Conservation (phyloP, 495 filamentous ascomycete species). For the Zalerion maritima region DNA sequence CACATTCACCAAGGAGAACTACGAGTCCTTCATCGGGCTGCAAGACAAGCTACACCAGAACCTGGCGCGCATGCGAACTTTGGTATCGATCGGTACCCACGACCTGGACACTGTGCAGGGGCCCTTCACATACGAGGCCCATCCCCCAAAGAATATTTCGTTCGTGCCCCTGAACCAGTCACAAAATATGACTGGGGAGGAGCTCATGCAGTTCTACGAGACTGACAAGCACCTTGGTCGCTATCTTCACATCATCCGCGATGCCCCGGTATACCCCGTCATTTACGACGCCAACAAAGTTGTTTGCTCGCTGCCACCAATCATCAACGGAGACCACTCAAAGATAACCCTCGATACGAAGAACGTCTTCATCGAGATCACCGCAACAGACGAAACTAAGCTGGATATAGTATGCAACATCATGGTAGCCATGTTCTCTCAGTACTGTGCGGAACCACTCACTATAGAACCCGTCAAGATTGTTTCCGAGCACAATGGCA, state of each 20-base stretch:
- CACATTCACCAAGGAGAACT: constrained; percentile 77
- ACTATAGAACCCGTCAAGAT: constrained; percentile 88
- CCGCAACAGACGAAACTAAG: constrained; percentile 93
- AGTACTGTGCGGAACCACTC: constrained; percentile 78
- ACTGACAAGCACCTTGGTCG: constrained; percentile 70
- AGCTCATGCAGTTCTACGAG: constrained; percentile 93
- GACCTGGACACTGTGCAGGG: constrained; percentile 88
- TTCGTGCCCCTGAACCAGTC: constrained; percentile 87
- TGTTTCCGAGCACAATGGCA: constrained; percentile 75
- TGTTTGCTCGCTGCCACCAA: constrained; percentile 88
- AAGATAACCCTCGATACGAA: constrained; percentile 83
- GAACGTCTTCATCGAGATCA: constrained; percentile 95
- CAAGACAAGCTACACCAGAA: constrained; percentile 99
- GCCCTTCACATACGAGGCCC: constrained; percentile 92
- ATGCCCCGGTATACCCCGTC: constrained; percentile 91
- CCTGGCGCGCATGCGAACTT: constrained; percentile 76
- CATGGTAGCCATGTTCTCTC: constrained; percentile 92
- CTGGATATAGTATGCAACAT: constrained; percentile 90
- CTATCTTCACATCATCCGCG: constrained; percentile 83
- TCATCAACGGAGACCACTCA: constrained; percentile 93
- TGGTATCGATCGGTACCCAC: constrained; percentile 94
- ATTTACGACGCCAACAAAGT: constrained; percentile 79
- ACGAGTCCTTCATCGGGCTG: constrained; percentile 93
- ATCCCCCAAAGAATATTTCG: constrained; percentile 79
- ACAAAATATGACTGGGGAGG: constrained; percentile 68